These are phyloP conservation scores for Apophysomyces trapeziformis DNA, from an alignment of 371 early-diverging fungal species.

Conservation along the genomic window DNA sequence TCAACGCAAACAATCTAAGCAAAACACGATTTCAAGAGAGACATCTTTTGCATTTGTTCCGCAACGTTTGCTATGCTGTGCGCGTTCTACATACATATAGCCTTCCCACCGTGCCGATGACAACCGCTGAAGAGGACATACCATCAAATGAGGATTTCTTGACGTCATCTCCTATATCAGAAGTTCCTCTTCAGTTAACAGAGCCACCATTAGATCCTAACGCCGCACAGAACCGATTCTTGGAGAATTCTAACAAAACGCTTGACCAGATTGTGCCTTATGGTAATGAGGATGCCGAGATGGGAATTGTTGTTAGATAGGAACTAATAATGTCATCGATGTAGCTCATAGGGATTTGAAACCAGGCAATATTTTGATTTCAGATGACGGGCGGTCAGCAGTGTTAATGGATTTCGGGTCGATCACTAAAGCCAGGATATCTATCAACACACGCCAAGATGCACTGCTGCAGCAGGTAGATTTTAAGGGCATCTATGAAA, in stretches of 20 bases:
- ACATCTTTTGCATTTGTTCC: slow-evolving; percentile 63
- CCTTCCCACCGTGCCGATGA: slow-evolving; percentile 46
- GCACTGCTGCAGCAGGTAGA: slow-evolving; percentile 66
- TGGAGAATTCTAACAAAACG: slow-evolving; percentile 2
- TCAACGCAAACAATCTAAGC: slow-evolving; percentile 56
- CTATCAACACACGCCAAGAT: slow-evolving; percentile 58
- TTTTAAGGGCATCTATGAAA: neutral
- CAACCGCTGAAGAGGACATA: slow-evolving; percentile 36
- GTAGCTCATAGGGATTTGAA: slow-evolving; percentile 77
- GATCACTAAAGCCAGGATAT: slow-evolving; percentile 58
- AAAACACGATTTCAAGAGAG: slow-evolving; percentile 60
- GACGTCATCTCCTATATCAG: slow-evolving; percentile 8
- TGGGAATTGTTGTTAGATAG: neutral
- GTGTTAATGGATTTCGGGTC: slow-evolving; percentile 80
- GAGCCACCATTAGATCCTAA: neutral
- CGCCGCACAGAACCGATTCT: neutral
- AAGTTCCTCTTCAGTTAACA: neutral
- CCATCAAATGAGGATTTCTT: slow-evolving; percentile 18
- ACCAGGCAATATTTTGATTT: slow-evolving; percentile 65
- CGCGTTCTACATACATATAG: slow-evolving; percentile 62
- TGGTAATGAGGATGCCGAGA: slow-evolving; percentile 4
- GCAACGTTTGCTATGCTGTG: slow-evolving; percentile 65
- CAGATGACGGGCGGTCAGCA: slow-evolving; percentile 68
- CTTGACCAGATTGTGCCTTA: slow-evolving; percentile 14
- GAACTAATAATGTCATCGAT: neutral